Base-by-base conservation (phyloP, 1,139 yeast genomes). In the Diutina catenulata region DNA sequence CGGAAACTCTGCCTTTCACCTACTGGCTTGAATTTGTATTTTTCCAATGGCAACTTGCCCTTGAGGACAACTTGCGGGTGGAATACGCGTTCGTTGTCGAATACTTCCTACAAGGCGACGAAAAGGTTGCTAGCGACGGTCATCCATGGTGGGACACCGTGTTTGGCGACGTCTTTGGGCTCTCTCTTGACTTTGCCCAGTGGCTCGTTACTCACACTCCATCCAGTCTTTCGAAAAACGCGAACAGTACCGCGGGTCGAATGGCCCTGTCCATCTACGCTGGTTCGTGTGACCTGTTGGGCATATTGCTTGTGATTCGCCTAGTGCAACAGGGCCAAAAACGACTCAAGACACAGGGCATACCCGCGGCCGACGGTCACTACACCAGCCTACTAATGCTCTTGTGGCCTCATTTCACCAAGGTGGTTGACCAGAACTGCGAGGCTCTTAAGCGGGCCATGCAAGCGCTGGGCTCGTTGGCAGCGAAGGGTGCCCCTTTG, bases 341-440 rank as follows among this genome's bases (percentile, higher is more conserved):
- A 36, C 77, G 73, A 47, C 60, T 82, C 36, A 87, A 77, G 48
- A 70, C 60, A 62, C 70, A 55, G 57, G 94, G 51, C 57, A 72
- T 83, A 3, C 94, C 95, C 0, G 75, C 79, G 2, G 62, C 84
- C 49, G 88, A 81, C 46, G 82, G 75, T 42, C 83, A 82, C 52
- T 62, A 84, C 43, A 80, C 82, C 50, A 66, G 76, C 10, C 74
- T 82, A 43, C 57, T 80, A 42, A 68, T 83, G 36, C 53, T 69
- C 1, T 60, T 88, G 31, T 88, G 96, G 96, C 95, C 96, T 1
- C 76, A 74, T 42, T 82, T 87, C 50, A 94, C 91, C 49, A 69
- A 65, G 38, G 64, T 83, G 29, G 70, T 87, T 39, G 95, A 87
- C 54, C 59, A 72, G 36, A 84, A 87, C 49, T 80, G 94, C 51